Evolutionary conservation across 352 stramenopile genomes (phyloP).

Genomic region (Globisporangium yorkense): DNA sequence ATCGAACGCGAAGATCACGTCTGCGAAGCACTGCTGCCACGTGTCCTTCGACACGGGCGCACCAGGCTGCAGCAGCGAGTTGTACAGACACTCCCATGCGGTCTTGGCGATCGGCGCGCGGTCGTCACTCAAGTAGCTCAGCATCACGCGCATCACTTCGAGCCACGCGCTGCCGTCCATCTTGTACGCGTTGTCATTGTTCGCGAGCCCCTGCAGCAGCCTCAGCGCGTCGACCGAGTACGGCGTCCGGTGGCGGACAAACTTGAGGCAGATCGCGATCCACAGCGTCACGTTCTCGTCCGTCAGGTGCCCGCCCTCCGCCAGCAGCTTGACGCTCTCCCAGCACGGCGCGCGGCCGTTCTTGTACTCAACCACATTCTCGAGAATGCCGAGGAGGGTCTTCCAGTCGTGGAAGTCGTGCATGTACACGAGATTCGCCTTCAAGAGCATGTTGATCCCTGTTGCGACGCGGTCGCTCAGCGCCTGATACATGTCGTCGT

Average conservation of each 20-base stretch:
- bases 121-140: conserved; percentile 78
- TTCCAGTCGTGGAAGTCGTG: conserved; percentile 78
- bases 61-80: conserved; percentile 68
- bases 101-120: conserved; percentile 72
- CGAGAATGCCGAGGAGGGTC: conserved; percentile 65
- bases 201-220: conserved; percentile 64
- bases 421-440: conserved; percentile 88
- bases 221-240: conserved; percentile 74
- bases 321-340: conserved; percentile 70
- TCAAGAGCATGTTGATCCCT: conserved; percentile 79
- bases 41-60: conserved; percentile 63
- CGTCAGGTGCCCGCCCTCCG: conserved; percentile 62
- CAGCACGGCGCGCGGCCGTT: conserved; percentile 65
- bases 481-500: conserved; percentile 75
- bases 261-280: conserved; percentile 74
- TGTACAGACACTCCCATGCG: conserved; percentile 80
- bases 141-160: conserved; percentile 84
- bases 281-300: conserved; percentile 79
- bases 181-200: conserved; percentile 67
- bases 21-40: conserved; percentile 81
- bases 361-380: conserved; percentile 76
- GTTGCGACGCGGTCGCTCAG: conserved; percentile 77
- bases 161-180: conserved; percentile 72
- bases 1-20: conserved; percentile 87
- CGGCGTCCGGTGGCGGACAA: conserved; percentile 72